These are phyloP conservation scores for Globisporangium alternatum DNA, from an alignment of 352 stramenopile genomes.

Conservation along the genomic window DNA sequence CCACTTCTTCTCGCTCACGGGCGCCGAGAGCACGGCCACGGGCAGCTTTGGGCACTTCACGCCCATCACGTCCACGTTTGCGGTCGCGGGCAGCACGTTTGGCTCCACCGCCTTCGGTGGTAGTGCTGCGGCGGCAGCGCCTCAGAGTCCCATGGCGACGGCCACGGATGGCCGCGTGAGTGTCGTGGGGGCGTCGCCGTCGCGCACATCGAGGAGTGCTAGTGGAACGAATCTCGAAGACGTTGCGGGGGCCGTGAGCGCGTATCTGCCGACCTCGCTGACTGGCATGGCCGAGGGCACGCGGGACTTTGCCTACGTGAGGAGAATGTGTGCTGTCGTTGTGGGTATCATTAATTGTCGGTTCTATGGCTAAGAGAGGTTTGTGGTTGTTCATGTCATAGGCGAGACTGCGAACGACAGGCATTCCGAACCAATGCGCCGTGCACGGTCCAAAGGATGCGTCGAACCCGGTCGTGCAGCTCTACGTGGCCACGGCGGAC, in stretches of 20 bases:
- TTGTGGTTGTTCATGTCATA: slow-evolving; percentile 20
- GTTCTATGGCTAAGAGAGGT: background rate
- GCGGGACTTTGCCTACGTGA: slow-evolving; percentile 85
- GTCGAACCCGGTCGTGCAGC: slow-evolving; percentile 49
- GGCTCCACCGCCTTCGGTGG: slow-evolving; percentile 47
- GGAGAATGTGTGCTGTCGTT: background rate
- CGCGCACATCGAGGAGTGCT: slow-evolving; percentile 29
- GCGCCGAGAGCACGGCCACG: slow-evolving; percentile 63
- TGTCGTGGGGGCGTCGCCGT: slow-evolving; percentile 10
- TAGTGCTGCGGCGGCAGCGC: background rate
- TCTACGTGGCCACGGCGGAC: slow-evolving; percentile 78
- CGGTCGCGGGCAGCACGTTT: slow-evolving; percentile 61
- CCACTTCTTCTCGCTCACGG: slow-evolving; percentile 93
- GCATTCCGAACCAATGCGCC: slow-evolving; percentile 73
- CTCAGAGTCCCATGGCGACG: slow-evolving; percentile 8
- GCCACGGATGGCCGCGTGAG: background rate
- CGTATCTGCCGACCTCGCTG: slow-evolving; percentile 74
- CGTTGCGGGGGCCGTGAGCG: slow-evolving; percentile 61
- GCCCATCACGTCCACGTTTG: slow-evolving; percentile 68
- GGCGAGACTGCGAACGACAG: slow-evolving; percentile 67
- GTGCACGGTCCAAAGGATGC: slow-evolving; percentile 69
- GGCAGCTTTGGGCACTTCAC: slow-evolving; percentile 81
- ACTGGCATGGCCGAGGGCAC: slow-evolving; percentile 82
- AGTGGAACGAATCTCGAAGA: slow-evolving; percentile 60
- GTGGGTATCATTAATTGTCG: background rate